phyloP scores from a whole-genome alignment of 2,329 filamentous ascomycete species.

The Diaporthe amygdali region DNA sequence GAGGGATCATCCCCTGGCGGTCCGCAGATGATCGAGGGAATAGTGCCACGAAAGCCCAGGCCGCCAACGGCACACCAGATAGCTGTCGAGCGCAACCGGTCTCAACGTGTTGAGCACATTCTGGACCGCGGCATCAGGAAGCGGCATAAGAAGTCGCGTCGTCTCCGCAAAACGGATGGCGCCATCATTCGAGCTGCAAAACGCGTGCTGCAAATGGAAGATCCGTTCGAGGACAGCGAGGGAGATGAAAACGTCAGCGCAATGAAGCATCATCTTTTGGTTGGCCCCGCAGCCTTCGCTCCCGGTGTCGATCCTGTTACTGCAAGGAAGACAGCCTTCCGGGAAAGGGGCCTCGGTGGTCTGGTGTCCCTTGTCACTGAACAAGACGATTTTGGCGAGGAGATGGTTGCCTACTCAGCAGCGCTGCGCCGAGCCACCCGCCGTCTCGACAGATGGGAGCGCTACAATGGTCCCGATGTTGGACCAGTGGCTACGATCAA shows the following conservation, averaged over 20 bases:
- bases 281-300: constrained; percentile 26
- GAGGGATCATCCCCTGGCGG: constrained; percentile 66
- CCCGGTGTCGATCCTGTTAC: constrained; percentile 22
- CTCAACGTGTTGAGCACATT: constrained; percentile 81
- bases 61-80: constrained; percentile 83
- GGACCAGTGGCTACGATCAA: constrained; percentile 55
- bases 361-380: constrained; percentile 67
- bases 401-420: constrained; percentile 69
- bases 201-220: constrained; percentile 61
- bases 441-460: constrained; percentile 73
- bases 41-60: constrained; percentile 67
- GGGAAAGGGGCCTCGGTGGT: constrained; percentile 66
- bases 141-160: constrained; percentile 68
- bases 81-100: constrained; percentile 79
- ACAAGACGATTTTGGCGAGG: constrained; percentile 78
- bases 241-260: constrained; percentile 52
- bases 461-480: constrained; percentile 47
- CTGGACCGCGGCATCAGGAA: constrained; percentile 75
- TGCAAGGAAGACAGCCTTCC: constrained; percentile 45
- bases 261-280: constrained; percentile 35
- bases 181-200: constrained; percentile 70
- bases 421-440: constrained; percentile 68
- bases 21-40: constrained; percentile 57
- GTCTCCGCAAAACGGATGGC: constrained; percentile 57
- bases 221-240: constrained; percentile 68